These are phyloP conservation scores for Kitagawia praeruptora DNA, from an alignment of 129 eudicot species.

Conservation along the genomic window DNA sequence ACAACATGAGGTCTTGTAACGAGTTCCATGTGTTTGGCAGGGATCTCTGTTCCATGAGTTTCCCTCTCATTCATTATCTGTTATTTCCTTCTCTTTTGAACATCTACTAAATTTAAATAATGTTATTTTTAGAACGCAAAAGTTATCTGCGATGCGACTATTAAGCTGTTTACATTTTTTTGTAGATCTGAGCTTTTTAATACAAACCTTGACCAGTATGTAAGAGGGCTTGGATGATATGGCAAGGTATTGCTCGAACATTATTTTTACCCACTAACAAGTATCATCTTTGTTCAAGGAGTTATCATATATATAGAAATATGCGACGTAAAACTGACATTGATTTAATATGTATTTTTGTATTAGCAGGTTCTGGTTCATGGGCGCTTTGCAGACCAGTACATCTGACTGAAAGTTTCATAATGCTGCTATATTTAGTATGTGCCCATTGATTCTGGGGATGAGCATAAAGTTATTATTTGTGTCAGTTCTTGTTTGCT, in stretches of 20 bases:
- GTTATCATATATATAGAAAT: background rate
- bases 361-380: background rate
- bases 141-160: background rate
- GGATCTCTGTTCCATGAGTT: background rate
- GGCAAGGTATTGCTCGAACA: conserved; percentile 13
- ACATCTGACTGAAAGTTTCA: background rate
- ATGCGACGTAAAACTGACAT: background rate
- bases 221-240: conserved; percentile 66
- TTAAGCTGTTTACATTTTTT: conserved; percentile 14
- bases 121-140: background rate
- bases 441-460: background rate
- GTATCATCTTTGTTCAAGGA: background rate
- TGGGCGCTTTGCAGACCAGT: background rate
- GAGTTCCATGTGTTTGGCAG: background rate
- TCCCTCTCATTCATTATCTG: background rate
- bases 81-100: background rate
- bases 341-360: background rate
- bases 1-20: background rate
- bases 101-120: background rate
- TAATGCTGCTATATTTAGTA: background rate
- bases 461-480: background rate
- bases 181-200: conserved; percentile 64
- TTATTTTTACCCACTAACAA: background rate
- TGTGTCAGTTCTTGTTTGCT: background rate
- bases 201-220: conserved; percentile 71